Evolutionary conservation across 2,329 filamentous ascomycete genomes (phyloP).

Genomic region (Fusarium setosum): DNA sequence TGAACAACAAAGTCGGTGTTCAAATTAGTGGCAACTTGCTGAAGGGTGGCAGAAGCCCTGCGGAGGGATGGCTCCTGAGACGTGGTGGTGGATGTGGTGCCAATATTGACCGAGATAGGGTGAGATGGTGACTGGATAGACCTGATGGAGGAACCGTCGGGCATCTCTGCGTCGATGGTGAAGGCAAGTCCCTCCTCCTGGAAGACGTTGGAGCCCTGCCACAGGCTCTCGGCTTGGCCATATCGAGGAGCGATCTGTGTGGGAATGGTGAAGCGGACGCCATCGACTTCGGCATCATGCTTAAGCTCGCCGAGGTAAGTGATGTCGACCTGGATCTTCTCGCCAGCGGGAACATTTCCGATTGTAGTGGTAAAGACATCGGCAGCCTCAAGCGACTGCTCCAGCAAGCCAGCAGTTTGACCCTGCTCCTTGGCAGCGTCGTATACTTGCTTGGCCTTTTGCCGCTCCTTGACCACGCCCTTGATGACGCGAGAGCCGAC

Average conservation of each 20-base stretch:
- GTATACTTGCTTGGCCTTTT: constrained; percentile 70
- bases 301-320: constrained; percentile 78
- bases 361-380: constrained; percentile 77
- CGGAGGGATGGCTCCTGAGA: constrained; percentile 62
- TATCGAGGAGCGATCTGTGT: constrained; percentile 76
- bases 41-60: constrained; percentile 71
- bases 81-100: constrained; percentile 58
- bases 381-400: constrained; percentile 67
- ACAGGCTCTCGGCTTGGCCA: constrained; percentile 48
- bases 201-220: background rate
- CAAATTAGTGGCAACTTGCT: constrained; percentile 63
- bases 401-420: constrained; percentile 72
- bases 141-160: constrained; percentile 65
- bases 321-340: constrained; percentile 69
- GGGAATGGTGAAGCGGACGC: constrained; percentile 76
- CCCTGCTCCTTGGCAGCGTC: constrained; percentile 67
- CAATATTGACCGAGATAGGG: constrained; percentile 73
- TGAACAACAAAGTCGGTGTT: constrained; percentile 76
- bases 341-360: constrained; percentile 72
- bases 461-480: constrained; percentile 75
- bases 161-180: constrained; percentile 57
- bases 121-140: constrained; percentile 75
- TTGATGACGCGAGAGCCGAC: constrained; percentile 69
- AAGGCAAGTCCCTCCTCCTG: constrained; percentile 41
- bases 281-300: constrained; percentile 75